Conservation (phyloP, 441 rosid genomes). For the Capsella rubella region DNA sequence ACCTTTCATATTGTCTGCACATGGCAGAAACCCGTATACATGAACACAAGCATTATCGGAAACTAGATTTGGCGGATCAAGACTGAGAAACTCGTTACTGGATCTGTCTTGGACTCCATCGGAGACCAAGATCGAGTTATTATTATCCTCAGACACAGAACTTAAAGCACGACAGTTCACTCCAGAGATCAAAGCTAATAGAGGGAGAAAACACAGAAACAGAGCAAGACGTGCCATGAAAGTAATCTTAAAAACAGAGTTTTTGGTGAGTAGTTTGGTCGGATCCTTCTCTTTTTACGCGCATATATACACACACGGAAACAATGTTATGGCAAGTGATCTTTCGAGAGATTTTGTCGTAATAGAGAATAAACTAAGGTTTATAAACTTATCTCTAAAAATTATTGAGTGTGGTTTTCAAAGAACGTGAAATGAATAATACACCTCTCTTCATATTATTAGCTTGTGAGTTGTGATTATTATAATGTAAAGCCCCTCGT, state of each 20-base stretch:
- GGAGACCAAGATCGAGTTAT: conserved; percentile 10
- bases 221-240: conserved; percentile 41
- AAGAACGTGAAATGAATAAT: neutral
- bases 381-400: neutral
- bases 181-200: neutral
- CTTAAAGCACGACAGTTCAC: conserved; percentile 19
- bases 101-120: conserved; percentile 21
- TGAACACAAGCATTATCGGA: conserved; percentile 32
- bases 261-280: conserved; percentile 16
- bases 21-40: conserved; percentile 41
- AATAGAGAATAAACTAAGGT: neutral
- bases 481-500: neutral
- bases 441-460: neutral
- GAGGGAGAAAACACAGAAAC: conserved; percentile 28
- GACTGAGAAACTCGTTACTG: conserved; percentile 12
- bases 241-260: conserved; percentile 23
- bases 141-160: conserved; percentile 22
- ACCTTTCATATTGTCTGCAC: conserved; percentile 41
- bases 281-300: conserved; percentile 13
- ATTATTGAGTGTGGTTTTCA: neutral
- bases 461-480: neutral
- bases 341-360: neutral
- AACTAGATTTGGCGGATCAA: conserved; percentile 7
- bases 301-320: neutral
- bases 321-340: neutral